Base-by-base conservation (phyloP, 345 rosid species). In the Lagerstroemia speciosa region DNA sequence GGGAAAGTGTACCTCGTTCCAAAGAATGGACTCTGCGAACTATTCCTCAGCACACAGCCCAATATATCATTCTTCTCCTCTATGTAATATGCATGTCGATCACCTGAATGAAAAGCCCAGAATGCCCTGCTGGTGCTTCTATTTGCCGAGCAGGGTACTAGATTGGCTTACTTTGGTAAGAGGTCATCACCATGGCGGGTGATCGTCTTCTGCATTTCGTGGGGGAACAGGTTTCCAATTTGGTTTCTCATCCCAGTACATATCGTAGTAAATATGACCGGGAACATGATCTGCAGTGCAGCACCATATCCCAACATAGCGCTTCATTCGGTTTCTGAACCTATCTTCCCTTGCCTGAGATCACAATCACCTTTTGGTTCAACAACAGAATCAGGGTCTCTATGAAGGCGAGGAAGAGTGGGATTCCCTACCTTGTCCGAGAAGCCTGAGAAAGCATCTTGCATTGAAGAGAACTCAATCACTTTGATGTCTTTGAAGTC, bases 171-270 rank as follows among this genome's bases (percentile, higher is more conserved):
- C 64, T 20, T 29, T 10, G 34, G 24, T 6, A 43, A 43, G n/a
- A 36, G 19, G 64, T 29, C 26, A 67, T 88, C 83, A 86, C 77
- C 82, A 82, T 27, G 76, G 94, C 53, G 93, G 99, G 75, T 83
- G 96, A 78, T 94, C 99, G 17, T 88, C 96, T 46, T 75, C 82
- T 1, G 86, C 68, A 24, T 87, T 82, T 75, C 82, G 87, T 26
- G 97, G 97, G 29, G 97, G 97, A 62, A 77, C 64, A 3, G 99
- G 90, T 77, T 91, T 91, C 97, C 99, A 94, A 60, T 69, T 82
- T 0, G 99, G 93, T 80, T 91, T 91, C 87, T 91, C 92, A 20
- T 94, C 99, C 99, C 99, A 94, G 70, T 86, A 91, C 90, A 87
- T 91, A 75, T 91, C 96, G 43, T 94, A 94, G 67, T 91, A 91